Evolutionary conservation across 768 basidiomycete species (phyloP), one percentile per base, ranked within the genome.

Genomic region (Boletus fagicola): DNA sequence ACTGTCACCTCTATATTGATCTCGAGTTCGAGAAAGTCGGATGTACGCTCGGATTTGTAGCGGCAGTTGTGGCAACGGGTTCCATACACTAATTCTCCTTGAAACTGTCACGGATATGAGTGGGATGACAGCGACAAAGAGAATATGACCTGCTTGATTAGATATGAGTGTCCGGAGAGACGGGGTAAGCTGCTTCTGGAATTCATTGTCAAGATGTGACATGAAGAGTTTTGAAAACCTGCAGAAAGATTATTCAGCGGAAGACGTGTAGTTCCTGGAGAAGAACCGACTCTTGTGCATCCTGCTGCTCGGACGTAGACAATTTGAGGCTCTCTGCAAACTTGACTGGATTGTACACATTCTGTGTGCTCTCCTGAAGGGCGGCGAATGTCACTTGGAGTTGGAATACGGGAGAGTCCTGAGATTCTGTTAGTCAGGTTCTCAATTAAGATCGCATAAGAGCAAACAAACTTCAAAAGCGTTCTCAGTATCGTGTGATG

Each of bases 201-300:
- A 97, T 72, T 97, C 92, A 8, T 78, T 78, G 60, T 92, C 91
- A 35, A 98, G 79, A 66, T 94, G 88, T 13, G 86, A 85, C 83
- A 98, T 89, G 73, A 98, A 96, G 18, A 98, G 80, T 65, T 98
- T 98, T 3, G 92, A 94, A 69, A 98, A 96, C 68, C 94, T 95
- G 67, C 9, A 30, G 20, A 53, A 39, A 51, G 7, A 1, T 28
- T 28, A 36, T 30, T 60, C 8, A 59, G 56, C 50, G 56, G 62
- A 53, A 35, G 51, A 56, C 15, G 43, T 4, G 12, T 18, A 10
- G 31, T 9, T 15, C 36, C n/a, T 28, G 26, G 40, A 56, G 30
- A 64, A 46, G 9, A 51, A 65, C 84, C 53, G 66, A 97, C 93
- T 98, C 96, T 73, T 95, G 93, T 31, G 96, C 94, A 75, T 98